Evolutionary conservation across 1,284 basidiomycete species (phyloP), one percentile per base, ranked within the genome.

Genomic region (Thecaphora thlaspeos): DNA sequence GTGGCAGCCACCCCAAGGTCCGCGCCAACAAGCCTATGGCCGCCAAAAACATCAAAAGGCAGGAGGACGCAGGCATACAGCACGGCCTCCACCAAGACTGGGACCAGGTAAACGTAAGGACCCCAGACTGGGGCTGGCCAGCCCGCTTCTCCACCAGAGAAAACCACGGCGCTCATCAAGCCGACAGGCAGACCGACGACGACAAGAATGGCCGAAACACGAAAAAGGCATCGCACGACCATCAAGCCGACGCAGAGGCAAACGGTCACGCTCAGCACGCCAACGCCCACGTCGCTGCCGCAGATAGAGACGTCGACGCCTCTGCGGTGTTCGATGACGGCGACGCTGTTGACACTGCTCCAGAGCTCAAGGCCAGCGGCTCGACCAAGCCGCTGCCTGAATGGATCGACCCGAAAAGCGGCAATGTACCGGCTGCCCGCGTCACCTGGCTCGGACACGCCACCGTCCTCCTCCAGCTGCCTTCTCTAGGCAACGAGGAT

Each of bases 361-460:
- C n/a, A n/a, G n/a, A n/a, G n/a, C n/a, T n/a, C n/a, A n/a, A n/a
- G n/a, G n/a, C n/a, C n/a, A n/a, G n/a, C n/a, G n/a, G n/a, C n/a
- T n/a, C n/a, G n/a, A n/a, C n/a, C n/a, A n/a, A n/a, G n/a, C n/a
- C n/a, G n/a, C n/a, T n/a, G 28, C 32, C 18, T 2, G 61, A 64
- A 22, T 64, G 61, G 61, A 21, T 39, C 14, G 54, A 64, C 28
- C 55, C 52, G 7, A 51, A 46, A 21, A 42, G 48, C 4, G 42
- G 42, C 3, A 14, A 36, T 8, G 26, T 43, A 2, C 24, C 36
- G 17, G 61, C 54, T 1, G 65, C 54, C 3, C 37, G 51, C n/a
- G 65, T 59, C 1, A 75, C 73, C 21, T 76, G 73, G 75, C 48
- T 76, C 2, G 75, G 75, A 0, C 75, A 76, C 40, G 73, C 73